Conservation (phyloP, 345 rosid genomes). For the Populus ilicifolia region DNA sequence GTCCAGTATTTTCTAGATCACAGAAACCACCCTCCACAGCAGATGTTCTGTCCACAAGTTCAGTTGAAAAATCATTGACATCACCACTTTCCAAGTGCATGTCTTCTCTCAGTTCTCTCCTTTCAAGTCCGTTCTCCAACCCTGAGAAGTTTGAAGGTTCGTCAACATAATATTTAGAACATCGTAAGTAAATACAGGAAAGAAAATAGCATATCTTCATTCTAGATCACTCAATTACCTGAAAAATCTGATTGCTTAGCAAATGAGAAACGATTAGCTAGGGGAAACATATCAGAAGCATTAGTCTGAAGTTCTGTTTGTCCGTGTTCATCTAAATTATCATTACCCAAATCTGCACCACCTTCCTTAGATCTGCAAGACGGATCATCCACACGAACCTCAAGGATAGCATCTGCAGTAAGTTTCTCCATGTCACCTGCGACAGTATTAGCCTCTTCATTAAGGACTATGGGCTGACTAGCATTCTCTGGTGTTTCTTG, state of each 20-base stretch:
- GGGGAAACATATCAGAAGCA: conserved; percentile 1
- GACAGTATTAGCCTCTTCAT: not conserved
- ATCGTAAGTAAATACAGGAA: not conserved
- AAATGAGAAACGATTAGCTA: not conserved
- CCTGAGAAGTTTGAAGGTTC: conserved; percentile 7
- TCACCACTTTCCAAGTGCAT: not conserved
- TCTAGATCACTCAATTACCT: conserved; percentile 17
- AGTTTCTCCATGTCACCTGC: not conserved
- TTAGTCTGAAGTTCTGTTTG: not conserved
- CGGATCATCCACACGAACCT: not conserved
- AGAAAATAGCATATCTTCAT: not conserved
- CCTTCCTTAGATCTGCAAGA: conserved; percentile 1
- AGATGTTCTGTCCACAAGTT: conserved; percentile 1
- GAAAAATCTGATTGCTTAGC: not conserved
- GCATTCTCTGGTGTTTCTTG: conserved; percentile 2
- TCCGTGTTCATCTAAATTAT: conserved; percentile 4
- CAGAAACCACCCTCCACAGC: conserved; percentile 8
- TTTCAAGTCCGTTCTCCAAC: conserved; percentile 10
- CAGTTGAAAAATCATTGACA: not conserved
- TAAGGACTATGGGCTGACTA: not conserved
- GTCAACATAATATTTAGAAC: conserved; percentile 10
- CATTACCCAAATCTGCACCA: conserved; percentile 1
- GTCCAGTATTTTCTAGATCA: not conserved
- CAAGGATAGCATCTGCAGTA: not conserved
- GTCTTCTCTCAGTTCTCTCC: conserved; percentile 9